Evolutionary conservation across 176 grass and related monocot species (phyloP).

Genomic region (Ensete glaucum): DNA sequence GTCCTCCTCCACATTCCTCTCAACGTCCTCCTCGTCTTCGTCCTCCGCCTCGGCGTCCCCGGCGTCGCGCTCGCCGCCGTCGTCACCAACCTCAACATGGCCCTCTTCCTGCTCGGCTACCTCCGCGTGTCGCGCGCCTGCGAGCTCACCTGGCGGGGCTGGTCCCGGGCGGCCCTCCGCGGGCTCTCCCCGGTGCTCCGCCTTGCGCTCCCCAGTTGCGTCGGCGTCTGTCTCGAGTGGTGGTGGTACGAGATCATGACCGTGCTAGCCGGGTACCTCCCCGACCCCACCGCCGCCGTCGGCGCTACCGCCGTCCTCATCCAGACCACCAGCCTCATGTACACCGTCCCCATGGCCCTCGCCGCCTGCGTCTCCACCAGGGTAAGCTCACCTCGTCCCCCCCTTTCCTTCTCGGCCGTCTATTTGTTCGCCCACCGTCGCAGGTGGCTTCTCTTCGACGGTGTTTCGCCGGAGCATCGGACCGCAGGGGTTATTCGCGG

Average conservation of each 20-base stretch:
- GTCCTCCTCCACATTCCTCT: conserved; percentile 77
- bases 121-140: conserved; percentile 43
- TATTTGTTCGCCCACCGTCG: background rate
- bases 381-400: conserved; percentile 28
- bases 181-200: conserved; percentile 44
- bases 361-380: conserved; percentile 78
- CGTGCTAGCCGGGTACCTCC: conserved; percentile 74
- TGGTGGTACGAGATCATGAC: conserved; percentile 99
- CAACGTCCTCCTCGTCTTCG: conserved; percentile 59
- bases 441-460: background rate
- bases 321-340: conserved; percentile 96
- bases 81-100: conserved; percentile 92
- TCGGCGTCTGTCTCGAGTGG: conserved; percentile 93
- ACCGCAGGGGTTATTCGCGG: background rate
- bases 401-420: background rate
- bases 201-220: conserved; percentile 80
- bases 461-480: background rate
- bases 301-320: conserved; percentile 86
- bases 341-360: conserved; percentile 90
- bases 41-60: conserved; percentile 53
- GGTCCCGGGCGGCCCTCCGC: conserved; percentile 26
- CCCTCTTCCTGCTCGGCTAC: conserved; percentile 66
- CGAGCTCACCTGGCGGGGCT: conserved; percentile 59
- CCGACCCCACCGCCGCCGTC: conserved; percentile 61
- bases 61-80: conserved; percentile 72